These are phyloP conservation scores for Anisodus tanguticus DNA, from an alignment of 257 asterid genomes.

Conservation along the genomic window DNA sequence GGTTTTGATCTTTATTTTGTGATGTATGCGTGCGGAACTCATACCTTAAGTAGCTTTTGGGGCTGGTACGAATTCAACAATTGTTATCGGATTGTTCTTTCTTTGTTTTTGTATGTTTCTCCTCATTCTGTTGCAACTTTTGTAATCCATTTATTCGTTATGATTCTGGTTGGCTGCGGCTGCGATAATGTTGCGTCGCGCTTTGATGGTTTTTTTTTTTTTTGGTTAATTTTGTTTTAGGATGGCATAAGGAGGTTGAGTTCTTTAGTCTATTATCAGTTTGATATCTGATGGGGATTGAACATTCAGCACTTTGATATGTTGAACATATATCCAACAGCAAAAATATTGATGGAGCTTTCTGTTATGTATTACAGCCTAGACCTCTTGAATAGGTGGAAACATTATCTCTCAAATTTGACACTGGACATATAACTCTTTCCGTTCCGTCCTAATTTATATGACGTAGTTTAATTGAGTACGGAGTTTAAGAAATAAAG, in stretches of 20 bases:
- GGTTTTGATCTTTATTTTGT: slow-evolving; percentile 25
- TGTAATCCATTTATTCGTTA: slow-evolving; percentile 15
- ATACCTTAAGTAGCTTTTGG: slow-evolving; percentile 8
- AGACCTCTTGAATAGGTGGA: not conserved
- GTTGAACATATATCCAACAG: no score
- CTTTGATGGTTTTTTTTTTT: not conserved
- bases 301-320: not conserved
- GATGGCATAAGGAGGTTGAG: not conserved
- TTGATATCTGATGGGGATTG: not conserved
- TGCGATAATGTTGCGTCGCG: not conserved
- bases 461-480: no score
- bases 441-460: no score
- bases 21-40: slow-evolving; percentile 18
- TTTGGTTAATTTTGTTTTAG: not conserved
- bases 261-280: not conserved
- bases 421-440: not conserved
- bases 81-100: not conserved
- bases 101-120: slow-evolving; percentile 6
- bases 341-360: not conserved
- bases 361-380: not conserved
- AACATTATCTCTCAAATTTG: not conserved
- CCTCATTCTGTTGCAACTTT: not conserved
- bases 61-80: slow-evolving; percentile 19
- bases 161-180: not conserved
- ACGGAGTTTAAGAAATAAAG: no score